Conservation (phyloP, 2,329 filamentous ascomycete genomes). For the Arthrobotrys conoides region DNA sequence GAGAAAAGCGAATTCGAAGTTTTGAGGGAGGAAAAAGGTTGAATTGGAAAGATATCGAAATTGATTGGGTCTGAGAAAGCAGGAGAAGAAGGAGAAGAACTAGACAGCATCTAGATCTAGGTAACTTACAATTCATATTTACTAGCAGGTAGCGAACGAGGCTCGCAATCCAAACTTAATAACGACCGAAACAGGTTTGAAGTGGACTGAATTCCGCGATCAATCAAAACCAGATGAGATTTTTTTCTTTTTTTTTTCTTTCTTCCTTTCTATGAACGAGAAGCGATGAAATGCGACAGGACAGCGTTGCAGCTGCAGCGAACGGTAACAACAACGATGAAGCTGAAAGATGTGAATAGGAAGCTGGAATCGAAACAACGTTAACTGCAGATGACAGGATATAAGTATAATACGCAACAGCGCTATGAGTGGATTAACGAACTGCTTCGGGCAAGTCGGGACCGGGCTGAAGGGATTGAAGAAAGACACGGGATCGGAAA, state of each 20-base stretch:
- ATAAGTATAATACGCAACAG: conserved; percentile 19
- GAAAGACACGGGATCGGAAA: conserved; percentile 28
- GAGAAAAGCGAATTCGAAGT: neutral
- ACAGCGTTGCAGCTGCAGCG: neutral
- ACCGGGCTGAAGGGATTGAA: conserved; percentile 31
- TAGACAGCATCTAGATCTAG: neutral
- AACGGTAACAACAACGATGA: neutral
- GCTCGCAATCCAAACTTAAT: neutral
- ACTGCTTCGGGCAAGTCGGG: conserved; percentile 40
- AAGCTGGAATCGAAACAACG: conserved; percentile 7
- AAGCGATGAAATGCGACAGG: neutral
- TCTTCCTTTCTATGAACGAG: neutral
- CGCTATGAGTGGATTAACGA: conserved; percentile 24
- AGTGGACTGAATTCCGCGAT: neutral
- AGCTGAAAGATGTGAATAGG: neutral
- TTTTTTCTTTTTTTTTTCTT: neutral
- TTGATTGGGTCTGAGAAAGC: neutral
- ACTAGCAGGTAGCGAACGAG: conserved; percentile 1
- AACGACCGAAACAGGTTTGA: neutral
- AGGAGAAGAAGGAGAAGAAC: neutral
- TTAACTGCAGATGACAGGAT: conserved; percentile 14
- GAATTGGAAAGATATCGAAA: conserved; percentile 20
- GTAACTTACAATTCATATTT: conserved; percentile 50
- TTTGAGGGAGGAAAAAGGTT: conserved; percentile 13
- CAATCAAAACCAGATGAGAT: neutral